Evolutionary conservation across 805 yeast species (phyloP), one percentile per base, ranked within the genome.

Genomic region (Allodekkera sacchari): DNA sequence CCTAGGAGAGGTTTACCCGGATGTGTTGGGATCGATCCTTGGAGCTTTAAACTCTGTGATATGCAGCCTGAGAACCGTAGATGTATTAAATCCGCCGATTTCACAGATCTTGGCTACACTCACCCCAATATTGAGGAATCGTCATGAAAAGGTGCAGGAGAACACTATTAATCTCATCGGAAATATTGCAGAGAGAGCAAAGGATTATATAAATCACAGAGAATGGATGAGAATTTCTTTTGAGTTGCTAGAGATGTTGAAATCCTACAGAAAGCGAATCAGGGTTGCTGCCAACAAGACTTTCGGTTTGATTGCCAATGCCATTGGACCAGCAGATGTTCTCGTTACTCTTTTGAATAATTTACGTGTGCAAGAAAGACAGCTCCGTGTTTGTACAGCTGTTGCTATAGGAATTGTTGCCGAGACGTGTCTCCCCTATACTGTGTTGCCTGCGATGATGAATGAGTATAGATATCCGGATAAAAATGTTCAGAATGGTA

Each of bases 221-320:
- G 99, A 92, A 55, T 92, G 98, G 99, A 84, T 92, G 89, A 67
- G 97, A 40, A 83, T 89, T 17, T 83, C 96, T 48, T 85, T 83
- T 55, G 96, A 88, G 47, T 64, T 92, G 21, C 57, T 92, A 28
- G 97, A 92, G 43, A 77, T 89, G 77, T 66, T 92, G 37, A 85
- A 84, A 49, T 79, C 94, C 15, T 74, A 82, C 5, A 74, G 73
- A 35, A 84, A 81, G 45, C 64, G 77, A 10, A 83, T 88, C 28
- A 62, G 97, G 41, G 66, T 77, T 19, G 81, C 88, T 1, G 95
- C 98, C 0, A 92, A 88, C 50, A 74, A 73, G 13, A 83, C 97
- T 0, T 92, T 92, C 61, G 98, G 97, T 0, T 70, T 72, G 31
- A 87, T 92, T 39, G 88, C 98, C 0, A 73, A 72, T 40, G 94